Base-by-base conservation (phyloP, 345 rosid species). In the Tarenaya hassleriana region DNA sequence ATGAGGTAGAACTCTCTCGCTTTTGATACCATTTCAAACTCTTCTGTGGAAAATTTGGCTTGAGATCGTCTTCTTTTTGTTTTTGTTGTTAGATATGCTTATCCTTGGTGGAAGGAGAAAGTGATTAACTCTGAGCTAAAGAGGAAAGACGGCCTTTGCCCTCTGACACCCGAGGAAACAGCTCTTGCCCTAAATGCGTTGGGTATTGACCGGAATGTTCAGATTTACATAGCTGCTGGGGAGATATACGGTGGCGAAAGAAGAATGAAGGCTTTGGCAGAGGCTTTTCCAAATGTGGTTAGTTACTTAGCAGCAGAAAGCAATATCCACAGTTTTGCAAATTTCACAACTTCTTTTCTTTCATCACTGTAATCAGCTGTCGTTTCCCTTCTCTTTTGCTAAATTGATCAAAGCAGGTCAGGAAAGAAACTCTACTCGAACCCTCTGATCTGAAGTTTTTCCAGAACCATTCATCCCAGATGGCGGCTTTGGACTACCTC, bases 91-190 rank as follows among this genome's bases (percentile, higher is more conserved):
- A 91, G 98, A 64, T 91, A 84, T 76, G 84, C 88, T 35, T 74
- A 84, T 60, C 92, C 88, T 13, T 86, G 86, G 80, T 87, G 95
- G 94, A 77, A 77, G 58, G 94, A 82, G 67, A 91, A 92, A 61
- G 79, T 78, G 8, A 87, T 92, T 57, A 75, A 82, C 65, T 84
- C 98, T 5, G 83, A 76, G 41, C 55, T 72, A 77, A 92, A 80
- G 70, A 87, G 98, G 70, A 82, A 67, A 70, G 92, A 84, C 64
- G 98, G 98, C 16, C 56, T 79, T 56, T 92, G 98, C 64, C 98
- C 98, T 47, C 68, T 92, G 62, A 83, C 96, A n/a, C 98, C 98
- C 0, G 94, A 92, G 64, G 98, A 92, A 79, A 84, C 95, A 20
- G 86, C 90, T 48, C 78, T 87, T n/a, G 72, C 80, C 17, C 62